phyloP scores from a whole-genome alignment of 305 asterid genomes.

The Fraxinus sp. region DNA sequence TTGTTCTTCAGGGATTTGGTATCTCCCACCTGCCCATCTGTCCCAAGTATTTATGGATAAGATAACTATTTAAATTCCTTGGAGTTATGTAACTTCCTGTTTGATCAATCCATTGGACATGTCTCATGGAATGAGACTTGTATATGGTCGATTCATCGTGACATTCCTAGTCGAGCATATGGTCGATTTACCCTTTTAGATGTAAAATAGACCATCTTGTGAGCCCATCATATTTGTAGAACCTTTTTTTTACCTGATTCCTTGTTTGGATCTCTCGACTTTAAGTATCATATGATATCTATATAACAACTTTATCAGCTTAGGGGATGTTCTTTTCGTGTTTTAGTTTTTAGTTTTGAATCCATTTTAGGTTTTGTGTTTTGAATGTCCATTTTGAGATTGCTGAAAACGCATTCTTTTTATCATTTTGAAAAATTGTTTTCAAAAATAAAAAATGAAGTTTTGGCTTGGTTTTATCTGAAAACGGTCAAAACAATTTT shows the following conservation, averaged over 20 bases:
- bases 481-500: no score
- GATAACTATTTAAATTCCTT: not conserved
- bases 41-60: not conserved
- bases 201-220: not conserved
- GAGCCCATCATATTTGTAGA: not conserved
- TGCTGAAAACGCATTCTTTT: no score
- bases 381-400: no score
- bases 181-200: not conserved
- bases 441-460: no score
- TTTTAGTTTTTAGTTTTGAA: no score
- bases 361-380: no score
- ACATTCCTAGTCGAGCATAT: not conserved
- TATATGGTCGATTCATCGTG: not conserved
- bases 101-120: not conserved
- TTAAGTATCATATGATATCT: not conserved
- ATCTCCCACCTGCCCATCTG: not conserved
- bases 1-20: not conserved
- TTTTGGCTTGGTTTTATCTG: no score
- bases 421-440: no score
- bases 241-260: not conserved
- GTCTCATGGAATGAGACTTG: not conserved
- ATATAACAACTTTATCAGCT: not conserved
- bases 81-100: not conserved
- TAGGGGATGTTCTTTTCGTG: no score
- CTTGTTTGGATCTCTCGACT: not conserved